Base-by-base conservation (phyloP, 1,284 basidiomycete species). In the Fistulinella staudtii region DNA sequence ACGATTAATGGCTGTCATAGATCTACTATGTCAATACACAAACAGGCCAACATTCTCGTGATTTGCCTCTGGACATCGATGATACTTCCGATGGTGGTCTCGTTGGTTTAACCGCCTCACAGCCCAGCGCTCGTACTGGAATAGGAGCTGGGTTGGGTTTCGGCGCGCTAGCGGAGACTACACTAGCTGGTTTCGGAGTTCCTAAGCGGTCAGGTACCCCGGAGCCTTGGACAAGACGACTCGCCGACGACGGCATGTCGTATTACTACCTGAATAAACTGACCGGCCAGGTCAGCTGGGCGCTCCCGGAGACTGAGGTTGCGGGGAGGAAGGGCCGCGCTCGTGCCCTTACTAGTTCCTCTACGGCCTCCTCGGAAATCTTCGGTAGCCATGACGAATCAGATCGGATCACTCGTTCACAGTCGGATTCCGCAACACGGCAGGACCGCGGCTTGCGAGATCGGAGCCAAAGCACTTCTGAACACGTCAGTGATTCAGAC, bases 21-120 rank as follows among this genome's bases (percentile, higher is more conserved):
- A 89, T 97, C 62, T 93, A 85, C 73, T 98, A 96, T 68, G 79
- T 91, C 54, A 98, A 98, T 60, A 89, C 88, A 0, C 78, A 88
- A 53, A 97, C 93, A 2, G 92, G 92, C 28, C 84, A 93, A 60
- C 83, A 81, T 30, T 82, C 91, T 11, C 80, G 82, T 57, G 91
- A 97, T 56, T 70, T 96, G 30, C 94, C 94, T n/a, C 70, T 71
- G 35, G 81, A 86, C 56, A 69, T 74, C 18, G 82, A 85, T 41
- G 78, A 80, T 27, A 64, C 69, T 35, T 74, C 78, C 2, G 80
- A 83, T 46, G 74, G 70, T 24, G 82, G 82, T 51, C 67, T 84
- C 27, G 75, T 74, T 31, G 77, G 75, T 8, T 63, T 85, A 43
- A 70, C 70, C n/a, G 15, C 73, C 28, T 77, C 79, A 3, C 77